These are phyloP conservation scores for Cladosporium sp. DNA, from an alignment of 2,329 filamentous ascomycete species.

Conservation along the genomic window DNA sequence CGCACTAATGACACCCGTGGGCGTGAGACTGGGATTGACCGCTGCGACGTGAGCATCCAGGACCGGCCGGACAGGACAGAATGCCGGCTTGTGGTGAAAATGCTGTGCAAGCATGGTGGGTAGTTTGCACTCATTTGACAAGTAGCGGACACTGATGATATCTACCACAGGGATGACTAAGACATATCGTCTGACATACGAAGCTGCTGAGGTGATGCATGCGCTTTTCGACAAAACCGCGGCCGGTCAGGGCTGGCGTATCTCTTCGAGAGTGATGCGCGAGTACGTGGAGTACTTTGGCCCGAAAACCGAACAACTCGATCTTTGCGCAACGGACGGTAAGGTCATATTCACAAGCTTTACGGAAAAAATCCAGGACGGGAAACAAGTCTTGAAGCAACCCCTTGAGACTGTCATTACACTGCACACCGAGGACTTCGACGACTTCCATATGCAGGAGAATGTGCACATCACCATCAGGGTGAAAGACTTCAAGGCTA, in stretches of 20 bases:
- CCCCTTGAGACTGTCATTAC: conserved; percentile 78
- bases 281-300: conserved; percentile 81
- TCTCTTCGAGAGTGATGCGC: conserved; percentile 68
- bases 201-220: conserved; percentile 71
- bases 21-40: conserved; percentile 69
- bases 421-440: conserved; percentile 74
- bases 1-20: conserved; percentile 64
- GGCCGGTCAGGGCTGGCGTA: conserved; percentile 69
- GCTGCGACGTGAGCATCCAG: conserved; percentile 72
- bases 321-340: conserved; percentile 70
- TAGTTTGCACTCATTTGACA: not conserved
- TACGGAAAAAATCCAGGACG: conserved; percentile 73
- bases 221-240: conserved; percentile 70
- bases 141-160: conserved; percentile 23
- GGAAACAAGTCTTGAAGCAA: conserved; percentile 74
- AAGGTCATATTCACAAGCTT: conserved; percentile 76
- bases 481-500: conserved; percentile 79
- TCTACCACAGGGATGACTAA: conserved; percentile 63
- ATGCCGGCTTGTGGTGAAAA: conserved; percentile 72
- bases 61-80: conserved; percentile 67
- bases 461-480: conserved; percentile 77
- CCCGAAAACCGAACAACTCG: conserved; percentile 75
- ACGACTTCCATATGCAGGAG: conserved; percentile 71
- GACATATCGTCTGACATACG: conserved; percentile 74
- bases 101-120: conserved; percentile 69